These are phyloP conservation scores for Amylostereum areolatum DNA, from an alignment of 1,284 basidiomycete species.

Conservation along the genomic window DNA sequence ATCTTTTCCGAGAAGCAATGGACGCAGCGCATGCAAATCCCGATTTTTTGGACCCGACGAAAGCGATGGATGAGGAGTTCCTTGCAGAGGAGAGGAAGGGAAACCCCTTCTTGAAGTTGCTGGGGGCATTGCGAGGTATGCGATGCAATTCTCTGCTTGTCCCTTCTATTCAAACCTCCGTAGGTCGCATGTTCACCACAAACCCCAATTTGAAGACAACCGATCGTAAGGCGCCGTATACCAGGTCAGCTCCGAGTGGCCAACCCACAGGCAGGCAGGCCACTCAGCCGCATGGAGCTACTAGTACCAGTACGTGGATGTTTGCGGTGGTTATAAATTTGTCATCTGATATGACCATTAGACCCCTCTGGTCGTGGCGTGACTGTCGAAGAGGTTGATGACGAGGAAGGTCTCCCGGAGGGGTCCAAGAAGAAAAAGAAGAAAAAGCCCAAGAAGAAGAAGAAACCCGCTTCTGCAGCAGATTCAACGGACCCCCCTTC, in stretches of 20 bases:
- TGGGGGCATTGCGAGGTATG: constrained; percentile 64
- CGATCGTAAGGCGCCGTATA: constrained; percentile 20
- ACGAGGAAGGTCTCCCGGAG: constrained; percentile 43
- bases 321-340: no score
- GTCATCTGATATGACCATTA: no score
- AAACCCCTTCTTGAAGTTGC: constrained; percentile 69
- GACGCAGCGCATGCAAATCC: constrained; percentile 50
- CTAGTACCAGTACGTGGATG: no score
- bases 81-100: constrained; percentile 47
- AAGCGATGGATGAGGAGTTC: constrained; percentile 34
- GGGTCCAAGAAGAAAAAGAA: constrained; percentile 60
- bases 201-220: constrained; percentile 49
- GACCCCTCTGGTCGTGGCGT: constrained; percentile 14
- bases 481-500: constrained; percentile 13
- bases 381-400: constrained; percentile 64
- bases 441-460: constrained; percentile 70
- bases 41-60: constrained; percentile 45
- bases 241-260: neutral
- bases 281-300: no score
- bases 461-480: constrained; percentile 25
- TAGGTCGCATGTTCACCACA: constrained; percentile 68
- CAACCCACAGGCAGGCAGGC: constrained; percentile 6
- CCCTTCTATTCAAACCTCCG: neutral
- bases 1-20: constrained; percentile 64
- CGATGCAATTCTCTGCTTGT: neutral